Evolutionary conservation across 495 filamentous ascomycete genomes (phyloP), one percentile per base, ranked within the genome.

Genomic region (Penicillium manginii): DNA sequence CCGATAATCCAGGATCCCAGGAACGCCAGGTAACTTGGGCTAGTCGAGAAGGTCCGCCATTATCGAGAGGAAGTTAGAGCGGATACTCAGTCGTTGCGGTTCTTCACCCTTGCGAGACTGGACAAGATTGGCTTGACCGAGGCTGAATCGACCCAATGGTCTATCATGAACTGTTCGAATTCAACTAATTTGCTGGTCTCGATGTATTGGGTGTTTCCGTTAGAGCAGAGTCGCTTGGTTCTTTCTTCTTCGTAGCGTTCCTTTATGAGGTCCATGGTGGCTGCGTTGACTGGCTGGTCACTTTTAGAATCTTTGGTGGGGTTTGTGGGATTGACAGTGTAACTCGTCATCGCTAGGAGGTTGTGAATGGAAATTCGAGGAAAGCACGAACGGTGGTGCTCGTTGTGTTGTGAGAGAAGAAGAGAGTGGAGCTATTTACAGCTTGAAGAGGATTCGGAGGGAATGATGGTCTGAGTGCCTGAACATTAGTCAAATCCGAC

Each of bases 131-230:
- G 23, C 60, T 50, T 14, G 35, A 57, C 33, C 47, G 60, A 21
- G 65, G 72, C 2, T 57, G 77, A 73, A 61, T 80, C 73, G 11
- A 66, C 73, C 77, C 78, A 83, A 3, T 76, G 71, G 55, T 83
- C 81, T 8, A 78, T 66, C 19, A 52, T 65, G 49, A 81, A 67
- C 21, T 65, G 59, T 2, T 68, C 64, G 42, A 55, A 43, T 10
- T 31, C 26, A 1, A 11, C 22, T 43, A 29, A 55, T 15, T 58
- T 64, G 12, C 54, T 12, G 18, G 81, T 62, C 10, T 69, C 61
- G 49, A 81, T 60, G 40, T 76, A 83, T 54, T 82, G 79, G 35
- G 42, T 54, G 22, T 57, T 43, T 22, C 78, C 77, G 4, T 81
- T 77, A 1, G 66, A 43, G 0, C 76, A 72, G n/a, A 79, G 22